Evolutionary conservation across 345 rosid species (phyloP).

Genomic region (Populus pruinosa): DNA sequence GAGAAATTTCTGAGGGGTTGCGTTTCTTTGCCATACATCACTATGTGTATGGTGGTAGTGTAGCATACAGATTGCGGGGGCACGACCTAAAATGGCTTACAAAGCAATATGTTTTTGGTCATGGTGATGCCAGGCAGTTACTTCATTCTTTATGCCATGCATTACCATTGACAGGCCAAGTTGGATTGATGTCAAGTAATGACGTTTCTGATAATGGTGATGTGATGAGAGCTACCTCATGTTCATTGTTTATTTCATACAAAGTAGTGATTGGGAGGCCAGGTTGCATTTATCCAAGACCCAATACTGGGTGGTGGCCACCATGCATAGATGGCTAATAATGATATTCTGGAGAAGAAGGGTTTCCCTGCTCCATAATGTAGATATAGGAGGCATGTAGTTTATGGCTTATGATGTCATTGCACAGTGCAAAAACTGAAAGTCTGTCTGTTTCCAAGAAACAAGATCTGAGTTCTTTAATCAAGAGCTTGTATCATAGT

Average conservation of each 20-base stretch:
- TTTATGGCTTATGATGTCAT: not conserved
- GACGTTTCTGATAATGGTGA: not conserved
- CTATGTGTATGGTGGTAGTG: not conserved
- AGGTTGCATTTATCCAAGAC: not conserved
- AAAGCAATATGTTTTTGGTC: not conserved
- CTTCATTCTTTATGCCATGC: not conserved
- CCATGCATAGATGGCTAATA: conserved; percentile 1
- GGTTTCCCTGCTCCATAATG: not conserved
- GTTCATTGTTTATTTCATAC: not conserved
- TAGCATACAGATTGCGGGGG: not conserved
- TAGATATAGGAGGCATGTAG: not conserved
- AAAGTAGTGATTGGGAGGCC: not conserved
- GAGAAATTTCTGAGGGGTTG: not conserved
- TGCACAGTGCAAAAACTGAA: not conserved
- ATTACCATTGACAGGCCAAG: not conserved
- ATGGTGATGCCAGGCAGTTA: not conserved
- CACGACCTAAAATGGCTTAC: not conserved
- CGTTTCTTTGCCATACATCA: not conserved
- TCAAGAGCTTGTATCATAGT: not conserved
- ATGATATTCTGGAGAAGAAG: not conserved
- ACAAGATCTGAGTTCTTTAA: not conserved
- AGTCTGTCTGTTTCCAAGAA: not conserved
- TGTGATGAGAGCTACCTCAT: not conserved
- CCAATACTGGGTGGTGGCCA: not conserved
- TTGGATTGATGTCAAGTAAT: not conserved